Percentiles rank a stretch among this genome's conserved stretches.
phyloP scores from a whole-genome alignment of 768 basidiomycete species.

The Leccinellum luteum region DNA sequence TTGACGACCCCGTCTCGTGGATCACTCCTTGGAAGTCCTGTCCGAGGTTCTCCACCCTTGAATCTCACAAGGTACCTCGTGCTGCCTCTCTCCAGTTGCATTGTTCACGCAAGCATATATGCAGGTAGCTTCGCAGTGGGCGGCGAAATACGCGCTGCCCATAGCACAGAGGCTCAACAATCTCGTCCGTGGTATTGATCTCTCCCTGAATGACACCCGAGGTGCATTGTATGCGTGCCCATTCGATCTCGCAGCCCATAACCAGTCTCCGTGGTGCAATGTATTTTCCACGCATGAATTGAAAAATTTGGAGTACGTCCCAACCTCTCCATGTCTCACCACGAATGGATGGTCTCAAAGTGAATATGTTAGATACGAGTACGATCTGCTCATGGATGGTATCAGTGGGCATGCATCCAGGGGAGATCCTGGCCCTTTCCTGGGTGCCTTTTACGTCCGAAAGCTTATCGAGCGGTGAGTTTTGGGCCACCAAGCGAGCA shows the following conservation, averaged over 20 bases:
- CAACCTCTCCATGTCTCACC: no score
- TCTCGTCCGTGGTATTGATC: constrained; percentile 32
- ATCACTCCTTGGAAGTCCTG: constrained; percentile 43
- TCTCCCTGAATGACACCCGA: constrained; percentile 35
- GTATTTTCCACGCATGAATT: constrained; percentile 37
- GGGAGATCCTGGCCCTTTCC: constrained; percentile 31
- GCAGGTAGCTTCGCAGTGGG: constrained; percentile 30
- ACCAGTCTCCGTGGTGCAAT: constrained; percentile 40
- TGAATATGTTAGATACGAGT: constrained; percentile 33
- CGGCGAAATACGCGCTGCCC: constrained; percentile 32
- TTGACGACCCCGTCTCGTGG: constrained; percentile 37
- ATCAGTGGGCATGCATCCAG: constrained; percentile 36
- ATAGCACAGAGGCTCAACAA: constrained; percentile 36
- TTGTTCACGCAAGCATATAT: neutral
- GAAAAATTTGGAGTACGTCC: constrained; percentile 35
- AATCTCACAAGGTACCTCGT: constrained; percentile 5
- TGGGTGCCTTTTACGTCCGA: constrained; percentile 39
- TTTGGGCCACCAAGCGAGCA: neutral
- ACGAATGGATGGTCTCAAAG: neutral
- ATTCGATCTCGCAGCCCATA: constrained; percentile 38
- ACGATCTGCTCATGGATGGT: constrained; percentile 38
- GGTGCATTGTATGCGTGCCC: constrained; percentile 44
- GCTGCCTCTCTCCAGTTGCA: neutral
- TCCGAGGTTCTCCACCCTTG: constrained; percentile 14
- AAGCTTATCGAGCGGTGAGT: constrained; percentile 39